A percentile compares a stretch with the other conserved stretches of the same genome.
phyloP scores from a whole-genome alignment of 23 red algal genomes.

The Chondrus crispus region DNA sequence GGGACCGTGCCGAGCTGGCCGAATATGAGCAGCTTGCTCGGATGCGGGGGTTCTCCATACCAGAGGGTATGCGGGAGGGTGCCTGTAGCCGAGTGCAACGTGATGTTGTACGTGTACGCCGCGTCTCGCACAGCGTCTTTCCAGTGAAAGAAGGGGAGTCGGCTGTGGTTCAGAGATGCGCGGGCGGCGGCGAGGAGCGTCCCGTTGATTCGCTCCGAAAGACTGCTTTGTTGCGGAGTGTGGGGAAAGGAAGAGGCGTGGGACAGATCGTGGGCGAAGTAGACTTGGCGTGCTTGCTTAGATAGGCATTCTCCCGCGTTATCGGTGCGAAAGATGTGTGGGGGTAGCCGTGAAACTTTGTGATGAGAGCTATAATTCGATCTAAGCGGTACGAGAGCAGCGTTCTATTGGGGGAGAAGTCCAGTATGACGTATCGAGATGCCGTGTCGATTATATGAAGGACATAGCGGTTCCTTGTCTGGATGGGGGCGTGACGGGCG shows the following conservation, averaged over 20 bases:
- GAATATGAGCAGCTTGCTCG: neutral
- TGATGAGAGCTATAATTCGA: neutral
- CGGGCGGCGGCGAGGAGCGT: neutral
- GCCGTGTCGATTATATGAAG: neutral
- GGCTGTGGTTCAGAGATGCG: neutral
- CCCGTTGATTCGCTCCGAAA: neutral
- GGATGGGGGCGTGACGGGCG: neutral
- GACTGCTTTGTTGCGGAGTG: neutral
- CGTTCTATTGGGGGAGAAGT: neutral
- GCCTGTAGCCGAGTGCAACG: neutral
- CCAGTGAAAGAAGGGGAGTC: neutral
- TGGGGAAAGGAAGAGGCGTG: neutral
- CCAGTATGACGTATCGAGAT: neutral
- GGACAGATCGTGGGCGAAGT: neutral
- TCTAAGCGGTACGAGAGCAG: neutral
- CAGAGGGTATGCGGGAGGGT: neutral
- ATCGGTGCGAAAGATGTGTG: neutral
- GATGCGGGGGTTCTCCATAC: neutral
- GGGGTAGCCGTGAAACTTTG: neutral
- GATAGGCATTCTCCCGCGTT: neutral
- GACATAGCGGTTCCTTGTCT: neutral
- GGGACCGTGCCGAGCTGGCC: neutral
- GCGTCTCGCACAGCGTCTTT: neutral
- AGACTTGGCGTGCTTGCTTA: neutral
- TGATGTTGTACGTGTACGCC: neutral